phyloP scores from a whole-genome alignment of 768 basidiomycete species.

The Rhodotorula toruloides region DNA sequence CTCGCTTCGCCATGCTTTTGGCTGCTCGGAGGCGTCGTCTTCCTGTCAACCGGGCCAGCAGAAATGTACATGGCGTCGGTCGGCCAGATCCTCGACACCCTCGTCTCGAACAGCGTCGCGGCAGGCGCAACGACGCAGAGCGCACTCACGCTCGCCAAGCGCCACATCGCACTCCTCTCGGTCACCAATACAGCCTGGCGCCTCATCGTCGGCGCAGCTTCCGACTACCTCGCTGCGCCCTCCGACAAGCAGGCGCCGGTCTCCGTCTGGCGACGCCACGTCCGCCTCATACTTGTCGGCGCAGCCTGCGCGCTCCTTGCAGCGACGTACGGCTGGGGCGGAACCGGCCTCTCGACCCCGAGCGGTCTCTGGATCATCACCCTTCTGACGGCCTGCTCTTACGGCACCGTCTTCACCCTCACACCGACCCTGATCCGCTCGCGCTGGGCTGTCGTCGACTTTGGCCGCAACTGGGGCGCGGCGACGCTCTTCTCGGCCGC shows the following conservation, averaged over 20 bases:
- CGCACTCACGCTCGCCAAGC: conserved; percentile 19
- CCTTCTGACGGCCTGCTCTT: conserved; percentile 14
- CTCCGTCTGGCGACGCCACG: conserved; percentile 6
- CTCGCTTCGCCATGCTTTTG: conserved; percentile 28
- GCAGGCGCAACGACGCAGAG: background rate
- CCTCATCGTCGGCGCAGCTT: conserved; percentile 32
- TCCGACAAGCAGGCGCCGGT: background rate
- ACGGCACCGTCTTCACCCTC: conserved; percentile 33
- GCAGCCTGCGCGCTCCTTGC: conserved; percentile 4
- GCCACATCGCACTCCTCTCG: conserved; percentile 35
- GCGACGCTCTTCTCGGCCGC: conserved; percentile 34
- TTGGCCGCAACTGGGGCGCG: conserved; percentile 35
- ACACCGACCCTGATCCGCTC: conserved; percentile 23
- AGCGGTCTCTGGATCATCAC: conserved; percentile 30
- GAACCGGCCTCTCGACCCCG: conserved; percentile 3
- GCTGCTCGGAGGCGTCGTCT: conserved; percentile 34
- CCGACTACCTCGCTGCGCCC: conserved; percentile 34
- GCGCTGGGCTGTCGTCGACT: conserved; percentile 15
- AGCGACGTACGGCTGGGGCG: conserved; percentile 17
- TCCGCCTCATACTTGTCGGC: conserved; percentile 18
- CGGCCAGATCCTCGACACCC: conserved; percentile 19
- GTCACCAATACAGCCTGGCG: conserved; percentile 36
- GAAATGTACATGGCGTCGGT: conserved; percentile 34
- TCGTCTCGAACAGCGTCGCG: background rate
- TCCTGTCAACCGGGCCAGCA: conserved; percentile 26